These are phyloP conservation scores for Thecaphora thlaspeos DNA, from an alignment of 1,284 basidiomycete genomes.

Conservation along the genomic window DNA sequence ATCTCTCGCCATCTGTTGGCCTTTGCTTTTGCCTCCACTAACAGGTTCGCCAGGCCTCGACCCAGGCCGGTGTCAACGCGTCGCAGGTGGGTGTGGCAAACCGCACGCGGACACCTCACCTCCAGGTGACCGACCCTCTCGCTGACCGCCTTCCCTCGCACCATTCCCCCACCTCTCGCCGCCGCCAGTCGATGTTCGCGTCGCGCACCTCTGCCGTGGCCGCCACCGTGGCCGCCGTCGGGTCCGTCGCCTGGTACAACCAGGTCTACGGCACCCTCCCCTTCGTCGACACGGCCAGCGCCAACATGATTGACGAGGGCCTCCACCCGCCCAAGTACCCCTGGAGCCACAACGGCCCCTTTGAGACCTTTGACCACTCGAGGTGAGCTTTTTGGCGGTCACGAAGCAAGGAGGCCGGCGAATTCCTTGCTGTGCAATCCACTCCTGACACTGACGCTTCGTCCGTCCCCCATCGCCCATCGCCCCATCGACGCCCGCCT, in stretches of 20 bases:
- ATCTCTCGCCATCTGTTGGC: too few relatives aligned
- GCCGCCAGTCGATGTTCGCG: constrained; percentile 61
- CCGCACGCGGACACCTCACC: too few relatives aligned
- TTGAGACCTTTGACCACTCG: constrained; percentile 94
- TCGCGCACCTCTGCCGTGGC: constrained; percentile 78
- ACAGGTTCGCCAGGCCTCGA: constrained; percentile 48
- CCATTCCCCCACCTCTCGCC: not conserved
- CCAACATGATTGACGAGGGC: constrained; percentile 73
- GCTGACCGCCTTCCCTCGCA: not conserved
- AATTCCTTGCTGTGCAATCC: too few relatives aligned
- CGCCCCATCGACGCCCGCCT: too few relatives aligned
- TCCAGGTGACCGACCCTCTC: too few relatives aligned
- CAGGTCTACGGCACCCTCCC: constrained; percentile 77
- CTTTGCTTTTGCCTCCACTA: not conserved
- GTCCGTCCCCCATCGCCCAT: too few relatives aligned
- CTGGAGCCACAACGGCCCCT: constrained; percentile 82
- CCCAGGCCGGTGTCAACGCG: constrained; percentile 35
- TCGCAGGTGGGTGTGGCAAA: constrained; percentile 13
- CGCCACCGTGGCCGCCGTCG: constrained; percentile 75
- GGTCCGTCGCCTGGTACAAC: constrained; percentile 92
- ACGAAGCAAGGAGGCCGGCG: too few relatives aligned
- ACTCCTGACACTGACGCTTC: too few relatives aligned
- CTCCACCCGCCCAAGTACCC: constrained; percentile 85
- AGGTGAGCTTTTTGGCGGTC: constrained; percentile 43
- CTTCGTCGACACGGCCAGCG: constrained; percentile 46